Percentiles rank a stretch among this genome's conserved stretches.
Evolutionary conservation across 2,329 filamentous ascomycete species (phyloP).

Genomic region (Nemania sp.): DNA sequence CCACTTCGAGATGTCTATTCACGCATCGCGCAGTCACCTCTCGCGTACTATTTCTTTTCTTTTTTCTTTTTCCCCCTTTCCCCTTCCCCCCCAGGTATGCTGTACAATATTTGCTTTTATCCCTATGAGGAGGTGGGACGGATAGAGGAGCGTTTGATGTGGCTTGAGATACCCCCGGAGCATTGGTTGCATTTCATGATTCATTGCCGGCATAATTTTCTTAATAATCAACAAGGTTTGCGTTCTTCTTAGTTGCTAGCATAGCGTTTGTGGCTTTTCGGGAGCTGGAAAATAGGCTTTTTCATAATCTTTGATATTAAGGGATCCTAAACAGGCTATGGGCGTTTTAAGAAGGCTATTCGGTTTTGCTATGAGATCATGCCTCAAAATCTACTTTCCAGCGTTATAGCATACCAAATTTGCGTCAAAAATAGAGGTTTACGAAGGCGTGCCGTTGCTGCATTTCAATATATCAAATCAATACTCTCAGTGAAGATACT

Average conservation of each 20-base stretch:
- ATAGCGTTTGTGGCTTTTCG: conserved; percentile 11
- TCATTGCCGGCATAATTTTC: conserved; percentile 18
- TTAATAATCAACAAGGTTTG: conserved; percentile 20
- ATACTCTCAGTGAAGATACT: not conserved
- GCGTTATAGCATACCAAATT: conserved; percentile 16
- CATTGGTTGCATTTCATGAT: conserved; percentile 39
- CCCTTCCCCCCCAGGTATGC: conserved; percentile 19
- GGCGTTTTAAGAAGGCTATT: conserved; percentile 31
- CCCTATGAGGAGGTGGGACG: conserved; percentile 35
- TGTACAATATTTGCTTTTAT: conserved; percentile 41
- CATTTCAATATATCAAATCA: conserved; percentile 5
- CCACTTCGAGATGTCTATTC: conserved; percentile 31
- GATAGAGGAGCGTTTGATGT: conserved; percentile 41
- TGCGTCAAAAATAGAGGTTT: conserved; percentile 16
- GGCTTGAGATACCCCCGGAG: conserved; percentile 46
- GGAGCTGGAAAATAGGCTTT: conserved; percentile 23
- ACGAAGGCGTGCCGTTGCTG: not conserved
- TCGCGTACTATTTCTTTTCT: conserved; percentile 27
- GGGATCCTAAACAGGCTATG: conserved; percentile 22
- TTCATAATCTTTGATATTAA: conserved; percentile 1
- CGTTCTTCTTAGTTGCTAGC: conserved; percentile 13
- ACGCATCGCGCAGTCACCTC: conserved; percentile 8
- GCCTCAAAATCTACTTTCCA: conserved; percentile 19
- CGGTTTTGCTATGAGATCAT: conserved; percentile 4
- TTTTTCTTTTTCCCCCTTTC: not conserved